Conservation (phyloP, 2,329 filamentous ascomycete species). For the Niveomyces coronatus region DNA sequence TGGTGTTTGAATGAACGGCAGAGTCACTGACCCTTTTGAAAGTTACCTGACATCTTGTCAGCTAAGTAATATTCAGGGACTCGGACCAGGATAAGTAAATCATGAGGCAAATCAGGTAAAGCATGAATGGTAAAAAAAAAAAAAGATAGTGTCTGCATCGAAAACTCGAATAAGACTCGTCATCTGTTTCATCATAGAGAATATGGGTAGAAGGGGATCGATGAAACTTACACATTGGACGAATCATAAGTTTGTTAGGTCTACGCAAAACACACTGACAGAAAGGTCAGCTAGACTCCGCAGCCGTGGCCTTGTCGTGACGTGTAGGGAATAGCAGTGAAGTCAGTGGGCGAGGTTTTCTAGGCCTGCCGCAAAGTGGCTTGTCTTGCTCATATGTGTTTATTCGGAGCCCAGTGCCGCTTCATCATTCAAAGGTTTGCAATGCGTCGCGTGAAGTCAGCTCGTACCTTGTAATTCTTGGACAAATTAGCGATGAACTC, state of each 20-base stretch:
- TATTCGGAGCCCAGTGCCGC: slow-evolving; percentile 94
- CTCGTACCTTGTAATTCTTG: slow-evolving; percentile 16
- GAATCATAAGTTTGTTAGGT: not conserved
- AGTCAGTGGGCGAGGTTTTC: slow-evolving; percentile 99
- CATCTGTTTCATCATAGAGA: slow-evolving; percentile 52
- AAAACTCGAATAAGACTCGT: slow-evolving; percentile 70
- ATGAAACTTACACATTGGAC: too few relatives aligned
- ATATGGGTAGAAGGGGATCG: slow-evolving; percentile 18
- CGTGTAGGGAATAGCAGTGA: slow-evolving; percentile 6
- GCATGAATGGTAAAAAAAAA: slow-evolving; percentile 66
- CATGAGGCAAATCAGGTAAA: slow-evolving; percentile 31
- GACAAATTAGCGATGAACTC: slow-evolving; percentile 22
- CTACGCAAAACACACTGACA: slow-evolving; percentile 1
- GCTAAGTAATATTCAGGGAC: slow-evolving; percentile 14
- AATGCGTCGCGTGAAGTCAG: not conserved
- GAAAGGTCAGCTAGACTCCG: not conserved
- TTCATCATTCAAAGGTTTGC: slow-evolving; percentile 56
- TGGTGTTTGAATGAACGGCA: not conserved
- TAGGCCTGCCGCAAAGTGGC: slow-evolving; percentile 96
- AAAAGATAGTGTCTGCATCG: slow-evolving; percentile 57
- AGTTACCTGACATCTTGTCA: slow-evolving; percentile 17
- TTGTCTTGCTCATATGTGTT: slow-evolving; percentile 62
- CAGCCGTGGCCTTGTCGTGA: not conserved
- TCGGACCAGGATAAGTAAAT: slow-evolving; percentile 9
- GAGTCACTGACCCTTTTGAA: slow-evolving; percentile 9